Evolutionary conservation across 805 yeast genomes (phyloP).

Genomic region (Kluyveromyces dobzhanskii): DNA sequence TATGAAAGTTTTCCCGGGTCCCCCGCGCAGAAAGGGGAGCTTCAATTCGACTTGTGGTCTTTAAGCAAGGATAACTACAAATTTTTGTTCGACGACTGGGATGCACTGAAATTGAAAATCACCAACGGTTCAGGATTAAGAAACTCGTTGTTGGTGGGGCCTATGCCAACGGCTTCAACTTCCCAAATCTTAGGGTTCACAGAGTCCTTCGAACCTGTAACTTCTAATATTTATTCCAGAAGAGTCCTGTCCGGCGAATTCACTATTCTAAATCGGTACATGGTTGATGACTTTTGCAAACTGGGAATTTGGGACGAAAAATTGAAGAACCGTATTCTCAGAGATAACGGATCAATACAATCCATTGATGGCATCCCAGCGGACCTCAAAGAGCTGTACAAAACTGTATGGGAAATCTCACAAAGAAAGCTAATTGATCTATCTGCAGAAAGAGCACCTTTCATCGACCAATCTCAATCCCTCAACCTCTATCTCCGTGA

Average conservation of each 20-base stretch:
- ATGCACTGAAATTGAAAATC: constrained; percentile 47
- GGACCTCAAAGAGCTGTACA: constrained; percentile 66
- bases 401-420: constrained; percentile 93
- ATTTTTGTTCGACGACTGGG: constrained; percentile 77
- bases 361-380: constrained; percentile 60
- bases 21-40: constrained; percentile 76
- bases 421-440: constrained; percentile 76
- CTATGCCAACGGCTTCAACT: constrained; percentile 98
- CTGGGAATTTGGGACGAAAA: constrained; percentile 74
- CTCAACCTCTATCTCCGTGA: constrained; percentile 75
- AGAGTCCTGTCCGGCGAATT: constrained; percentile 88
- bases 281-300: constrained; percentile 69
- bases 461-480: constrained; percentile 85
- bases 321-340: constrained; percentile 66
- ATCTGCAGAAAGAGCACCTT: constrained; percentile 79
- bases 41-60: constrained; percentile 86
- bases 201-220: constrained; percentile 92
- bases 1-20: constrained; percentile 73
- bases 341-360: constrained; percentile 79
- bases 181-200: constrained; percentile 89
- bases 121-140: constrained; percentile 57
- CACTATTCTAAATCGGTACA: constrained; percentile 80
- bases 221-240: constrained; percentile 83
- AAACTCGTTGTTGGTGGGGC: constrained; percentile 81
- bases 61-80: constrained; percentile 26